Conservation (phyloP, 345 rosid species). For the Isatis tinctoria region DNA sequence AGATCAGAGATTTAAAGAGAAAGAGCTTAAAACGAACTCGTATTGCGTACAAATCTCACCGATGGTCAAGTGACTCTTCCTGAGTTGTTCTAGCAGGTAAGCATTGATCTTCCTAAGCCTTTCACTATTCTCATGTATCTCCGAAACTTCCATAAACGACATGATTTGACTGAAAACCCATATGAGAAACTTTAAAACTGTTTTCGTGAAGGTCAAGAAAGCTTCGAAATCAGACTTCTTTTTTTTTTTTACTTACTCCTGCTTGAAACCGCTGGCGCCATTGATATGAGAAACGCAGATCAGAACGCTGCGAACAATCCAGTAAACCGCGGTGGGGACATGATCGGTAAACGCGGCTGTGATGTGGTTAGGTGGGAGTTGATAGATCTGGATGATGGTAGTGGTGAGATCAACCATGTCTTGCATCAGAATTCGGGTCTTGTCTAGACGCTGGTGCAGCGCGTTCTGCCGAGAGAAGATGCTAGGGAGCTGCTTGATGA, state of each 20-base stretch:
- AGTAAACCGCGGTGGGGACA: constrained; percentile 70
- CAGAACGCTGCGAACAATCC: constrained; percentile 69
- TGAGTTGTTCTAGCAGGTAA: constrained; percentile 35
- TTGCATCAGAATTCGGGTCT: constrained; percentile 44
- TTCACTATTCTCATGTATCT: constrained; percentile 57
- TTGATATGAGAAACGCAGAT: constrained; percentile 64
- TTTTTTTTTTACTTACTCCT: constrained; percentile 41
- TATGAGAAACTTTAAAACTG: neutral
- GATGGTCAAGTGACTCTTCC: constrained; percentile 33
- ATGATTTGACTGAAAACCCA: constrained; percentile 39
- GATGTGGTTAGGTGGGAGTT: constrained; percentile 60
- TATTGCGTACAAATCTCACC: constrained; percentile 33
- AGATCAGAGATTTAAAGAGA: neutral
- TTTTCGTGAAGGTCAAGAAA: constrained; percentile 11
- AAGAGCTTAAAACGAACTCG: neutral
- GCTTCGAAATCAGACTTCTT: neutral
- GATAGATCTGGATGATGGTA: constrained; percentile 51
- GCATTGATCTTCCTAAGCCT: constrained; percentile 49
- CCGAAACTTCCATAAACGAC: constrained; percentile 66
- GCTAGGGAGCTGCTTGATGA: constrained; percentile 68
- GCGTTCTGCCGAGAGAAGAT: constrained; percentile 44
- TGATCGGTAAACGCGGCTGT: constrained; percentile 41
- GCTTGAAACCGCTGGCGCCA: constrained; percentile 47
- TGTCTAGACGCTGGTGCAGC: constrained; percentile 54
- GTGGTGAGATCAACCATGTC: constrained; percentile 60